Evolutionary conservation across 2,329 filamentous ascomycete species (phyloP).

Genomic region (Fusarium virguliforme): DNA sequence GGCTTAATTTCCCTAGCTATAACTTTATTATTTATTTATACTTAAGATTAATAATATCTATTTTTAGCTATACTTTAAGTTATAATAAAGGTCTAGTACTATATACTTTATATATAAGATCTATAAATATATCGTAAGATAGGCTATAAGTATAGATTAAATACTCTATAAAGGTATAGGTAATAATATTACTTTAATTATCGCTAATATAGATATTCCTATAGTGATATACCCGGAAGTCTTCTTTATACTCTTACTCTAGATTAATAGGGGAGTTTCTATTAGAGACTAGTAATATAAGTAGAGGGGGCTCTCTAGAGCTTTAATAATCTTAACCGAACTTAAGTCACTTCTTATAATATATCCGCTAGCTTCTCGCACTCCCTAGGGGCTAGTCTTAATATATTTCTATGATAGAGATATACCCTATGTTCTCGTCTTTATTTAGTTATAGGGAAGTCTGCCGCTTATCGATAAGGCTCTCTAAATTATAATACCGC

Average conservation of each 20-base stretch:
- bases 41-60: not conserved
- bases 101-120: slow-evolving; percentile 63
- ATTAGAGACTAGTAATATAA: slow-evolving; percentile 16
- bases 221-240: slow-evolving; percentile 28
- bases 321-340: slow-evolving; percentile 55
- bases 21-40: not conserved
- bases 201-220: slow-evolving; percentile 64
- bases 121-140: slow-evolving; percentile 69
- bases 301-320: slow-evolving; percentile 8
- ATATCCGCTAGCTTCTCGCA: slow-evolving; percentile 74
- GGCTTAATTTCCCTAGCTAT: not conserved
- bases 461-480: slow-evolving; percentile 82
- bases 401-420: slow-evolving; percentile 77
- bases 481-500: slow-evolving; percentile 78
- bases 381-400: slow-evolving; percentile 74
- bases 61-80: slow-evolving; percentile 55
- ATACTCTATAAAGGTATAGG: slow-evolving; percentile 69
- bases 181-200: slow-evolving; percentile 57
- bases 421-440: slow-evolving; percentile 71
- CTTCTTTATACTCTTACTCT: slow-evolving; percentile 57
- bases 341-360: slow-evolving; percentile 72
- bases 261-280: not conserved
- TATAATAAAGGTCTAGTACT: slow-evolving; percentile 59
- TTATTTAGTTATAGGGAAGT: slow-evolving; percentile 74
- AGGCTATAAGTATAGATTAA: slow-evolving; percentile 70